phyloP scores from a whole-genome alignment of 2,329 filamentous ascomycete species.

The Ophiostoma tasmaniense region DNA sequence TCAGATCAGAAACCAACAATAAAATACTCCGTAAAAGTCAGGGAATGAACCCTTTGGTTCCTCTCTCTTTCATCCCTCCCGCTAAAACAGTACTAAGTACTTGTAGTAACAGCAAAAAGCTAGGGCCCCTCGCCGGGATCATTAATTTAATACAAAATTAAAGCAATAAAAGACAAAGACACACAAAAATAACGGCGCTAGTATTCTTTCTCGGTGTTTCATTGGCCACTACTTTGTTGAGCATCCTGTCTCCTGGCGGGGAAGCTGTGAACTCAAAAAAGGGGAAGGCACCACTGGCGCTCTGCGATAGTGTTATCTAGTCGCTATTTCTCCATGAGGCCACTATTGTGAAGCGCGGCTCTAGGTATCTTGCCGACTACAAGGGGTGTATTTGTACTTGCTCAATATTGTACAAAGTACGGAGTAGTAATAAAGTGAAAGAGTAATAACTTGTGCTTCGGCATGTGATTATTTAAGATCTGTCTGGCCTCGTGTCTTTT shows the following conservation, averaged over 20 bases:
- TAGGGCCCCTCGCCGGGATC: neutral
- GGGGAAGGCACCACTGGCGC: conserved; percentile 4
- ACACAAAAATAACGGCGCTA: conserved; percentile 2
- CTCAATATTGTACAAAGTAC: neutral
- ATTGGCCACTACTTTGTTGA: conserved; percentile 2
- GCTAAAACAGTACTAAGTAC: neutral
- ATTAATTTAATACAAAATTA: neutral
- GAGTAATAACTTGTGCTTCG: neutral
- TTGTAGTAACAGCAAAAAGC: neutral
- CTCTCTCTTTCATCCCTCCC: neutral
- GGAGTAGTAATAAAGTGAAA: neutral
- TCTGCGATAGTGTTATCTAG: conserved; percentile 3
- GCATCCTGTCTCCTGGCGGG: conserved; percentile 3
- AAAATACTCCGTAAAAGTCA: neutral
- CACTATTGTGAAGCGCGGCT: neutral
- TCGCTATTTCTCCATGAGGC: neutral
- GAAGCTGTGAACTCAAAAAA: conserved; percentile 2
- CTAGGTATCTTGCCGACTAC: neutral
- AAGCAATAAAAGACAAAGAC: neutral
- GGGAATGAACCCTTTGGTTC: neutral
- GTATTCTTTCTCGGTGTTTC: neutral
- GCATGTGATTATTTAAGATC: neutral
- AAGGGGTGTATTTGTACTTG: neutral
- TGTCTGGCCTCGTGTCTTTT: neutral
- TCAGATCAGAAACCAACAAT: no score